Evolutionary conservation across 2,329 filamentous ascomycete species (phyloP), one percentile per base, ranked within the genome.

Genomic region (Fusarium sp.): DNA sequence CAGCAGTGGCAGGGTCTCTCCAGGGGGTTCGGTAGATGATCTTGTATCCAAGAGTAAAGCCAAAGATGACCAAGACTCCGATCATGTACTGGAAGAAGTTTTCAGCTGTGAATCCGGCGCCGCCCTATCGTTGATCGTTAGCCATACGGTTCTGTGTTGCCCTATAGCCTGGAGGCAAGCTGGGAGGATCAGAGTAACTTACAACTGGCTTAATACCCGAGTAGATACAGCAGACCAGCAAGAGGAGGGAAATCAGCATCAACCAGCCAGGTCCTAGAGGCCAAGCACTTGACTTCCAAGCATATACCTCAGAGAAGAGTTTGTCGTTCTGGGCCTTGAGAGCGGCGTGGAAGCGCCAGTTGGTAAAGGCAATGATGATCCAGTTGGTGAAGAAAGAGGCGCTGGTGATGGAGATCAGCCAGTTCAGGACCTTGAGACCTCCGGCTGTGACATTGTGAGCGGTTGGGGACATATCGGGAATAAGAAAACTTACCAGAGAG

Each of bases 21-120:
- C 74, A 76, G 1, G 74, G 68, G 1, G 73, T 76, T 39, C 67
- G 52, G 24, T 59, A 74, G 37, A 71, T 69, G 9, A 76, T 6
- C 57, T 76, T 76, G 65, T 75, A 76, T 20, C 54, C 74, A 24
- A 64, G 35, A 11, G 74, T 76, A 20, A 76, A 76, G 41, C 69
- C 66, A 33, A 74, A 65, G 35, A 76, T 74, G 39, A 76, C 70
- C 2, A 76, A 35, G 5, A 76, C 62, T 24, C 73, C 73, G 24
- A 75, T 74, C 61, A 66, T 65, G 31, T 70, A 70, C 29, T 74
- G 69, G 67, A 75, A 74, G 43, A 73, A 73, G 60, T 68, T 76
- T 11, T 76, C 58, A 2, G 65, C 74, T 7, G 59, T 75, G n/a
- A 76, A 73, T 7, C 64, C 63, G 16, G 61, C 13, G 2, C 24